Evolutionary conservation across 1,284 basidiomycete species (phyloP), one percentile per base, ranked within the genome.

Genomic region (Leucoagaricus sp.): DNA sequence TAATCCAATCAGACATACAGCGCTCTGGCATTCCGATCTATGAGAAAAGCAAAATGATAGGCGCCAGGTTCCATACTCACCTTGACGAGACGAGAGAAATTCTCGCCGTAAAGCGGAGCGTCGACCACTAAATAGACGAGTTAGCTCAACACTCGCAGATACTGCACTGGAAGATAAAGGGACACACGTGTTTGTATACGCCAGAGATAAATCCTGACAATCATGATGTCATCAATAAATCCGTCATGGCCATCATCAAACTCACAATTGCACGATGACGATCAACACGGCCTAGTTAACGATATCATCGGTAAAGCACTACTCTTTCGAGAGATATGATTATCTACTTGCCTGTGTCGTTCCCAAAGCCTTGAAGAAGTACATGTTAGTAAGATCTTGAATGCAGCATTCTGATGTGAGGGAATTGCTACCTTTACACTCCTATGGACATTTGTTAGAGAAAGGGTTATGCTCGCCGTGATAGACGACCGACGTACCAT

Each of bases 361-460:
- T 31, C 10, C 26, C 8, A 52, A 21, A n/a, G 50, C 50, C 50
- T 52, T 28, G 31, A 31, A 17, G 8, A 13, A 2, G 47, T 12
- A 9, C 12, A 23, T 29, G 28, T 38, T n/a, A 19, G 23, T 10
- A 25, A 25, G 5, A 34, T 23, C 23, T 25, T 7, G 3, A 25
- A 38, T 10, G 21, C 5, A n/a, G n/a, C n/a, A n/a, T n/a, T n/a
- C n/a, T n/a, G n/a, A n/a, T 2, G 31, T 23, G n/a, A 21, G 26
- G 9, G 33, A 49, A n/a, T 26, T 38, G 6, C 8, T 23, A 52
- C 50, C 50, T 52, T 42, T 10, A 52, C 17, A 21, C 40, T 52
- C 50, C 50, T n/a, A n/a, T 52, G 10, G 15, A 38, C 23, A 33
- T 10, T 33, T 48, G 21, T 10, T n/a, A 34, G 17, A 19, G 3